phyloP scores from a whole-genome alignment of 257 asterid species.

The Scutellaria minor region DNA sequence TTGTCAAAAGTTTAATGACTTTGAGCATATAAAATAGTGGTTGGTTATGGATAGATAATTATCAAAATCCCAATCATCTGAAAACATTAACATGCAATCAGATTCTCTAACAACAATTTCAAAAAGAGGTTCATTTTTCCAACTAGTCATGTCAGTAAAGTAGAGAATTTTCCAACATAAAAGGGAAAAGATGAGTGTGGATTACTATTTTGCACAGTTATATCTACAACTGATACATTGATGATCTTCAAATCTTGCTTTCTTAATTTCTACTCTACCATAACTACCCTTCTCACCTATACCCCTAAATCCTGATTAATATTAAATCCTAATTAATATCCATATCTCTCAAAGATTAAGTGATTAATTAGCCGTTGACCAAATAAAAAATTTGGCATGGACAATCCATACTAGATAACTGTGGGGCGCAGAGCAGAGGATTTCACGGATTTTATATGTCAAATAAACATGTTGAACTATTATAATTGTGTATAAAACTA shows the following conservation, averaged over 20 bases:
- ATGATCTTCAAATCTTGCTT: neutral
- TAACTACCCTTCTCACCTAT: too few species aligned
- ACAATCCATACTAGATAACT: neutral
- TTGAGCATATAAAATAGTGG: conserved; percentile 31
- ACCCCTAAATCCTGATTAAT: too few species aligned
- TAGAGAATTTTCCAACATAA: conserved; percentile 11
- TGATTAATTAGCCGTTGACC: conserved; percentile 16
- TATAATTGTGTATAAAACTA: too few species aligned
- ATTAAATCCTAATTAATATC: too few species aligned
- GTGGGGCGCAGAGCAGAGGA: neutral
- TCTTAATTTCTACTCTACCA: too few species aligned
- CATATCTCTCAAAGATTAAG: too few species aligned
- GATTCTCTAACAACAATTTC: conserved; percentile 43
- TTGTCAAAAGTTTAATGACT: conserved; percentile 31
- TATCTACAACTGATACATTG: neutral
- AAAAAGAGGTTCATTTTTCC: conserved; percentile 45
- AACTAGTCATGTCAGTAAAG: neutral
- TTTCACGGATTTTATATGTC: neutral
- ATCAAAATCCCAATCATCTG: conserved; percentile 15
- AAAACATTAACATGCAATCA: conserved; percentile 34
- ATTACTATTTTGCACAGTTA: neutral
- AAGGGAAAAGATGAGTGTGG: conserved; percentile 13
- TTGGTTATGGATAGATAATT: conserved; percentile 24
- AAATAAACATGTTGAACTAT: conserved; percentile 7
- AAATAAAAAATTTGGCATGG: neutral